phyloP scores from a whole-genome alignment of 257 asterid species.

The Coffea eugenioides region DNA sequence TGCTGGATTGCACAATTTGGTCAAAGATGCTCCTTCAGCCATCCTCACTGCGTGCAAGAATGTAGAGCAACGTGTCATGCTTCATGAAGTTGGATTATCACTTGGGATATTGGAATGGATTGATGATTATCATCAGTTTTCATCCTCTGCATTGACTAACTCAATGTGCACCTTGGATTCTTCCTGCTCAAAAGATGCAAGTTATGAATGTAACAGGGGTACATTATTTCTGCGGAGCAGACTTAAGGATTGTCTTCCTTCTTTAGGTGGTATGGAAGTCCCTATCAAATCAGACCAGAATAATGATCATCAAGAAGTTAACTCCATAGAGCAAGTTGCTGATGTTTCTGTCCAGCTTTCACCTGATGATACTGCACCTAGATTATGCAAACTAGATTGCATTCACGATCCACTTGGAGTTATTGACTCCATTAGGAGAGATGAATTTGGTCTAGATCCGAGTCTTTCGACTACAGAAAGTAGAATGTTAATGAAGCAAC shows the following conservation, averaged over 20 bases:
- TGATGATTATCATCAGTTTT: conserved; percentile 55
- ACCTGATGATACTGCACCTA: conserved; percentile 17
- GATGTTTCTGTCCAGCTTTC: conserved; percentile 23
- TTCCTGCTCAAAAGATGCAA: conserved; percentile 35
- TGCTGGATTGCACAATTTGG: conserved; percentile 67
- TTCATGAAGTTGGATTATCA: conserved; percentile 86
- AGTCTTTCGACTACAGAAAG: conserved; percentile 57
- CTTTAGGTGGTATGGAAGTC: conserved; percentile 25
- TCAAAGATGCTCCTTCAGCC: conserved; percentile 67
- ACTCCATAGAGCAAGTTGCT: conserved; percentile 25
- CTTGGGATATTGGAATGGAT: conserved; percentile 90
- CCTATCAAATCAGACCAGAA: conserved; percentile 24
- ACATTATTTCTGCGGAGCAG: conserved; percentile 29
- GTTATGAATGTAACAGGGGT: conserved; percentile 27
- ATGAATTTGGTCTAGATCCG: conserved; percentile 84
- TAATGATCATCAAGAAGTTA: conserved; percentile 23
- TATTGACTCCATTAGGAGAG: conserved; percentile 68
- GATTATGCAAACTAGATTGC: conserved; percentile 22
- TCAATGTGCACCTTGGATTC: conserved; percentile 30
- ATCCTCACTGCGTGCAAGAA: conserved; percentile 67
- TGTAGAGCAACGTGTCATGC: conserved; percentile 66
- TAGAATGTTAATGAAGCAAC: conserved; percentile 86
- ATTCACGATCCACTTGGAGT: conserved; percentile 45
- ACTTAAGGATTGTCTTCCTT: conserved; percentile 15
- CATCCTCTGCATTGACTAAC: conserved; percentile 35